phyloP scores from a whole-genome alignment of 345 rosid species.

The Acer saccharum region DNA sequence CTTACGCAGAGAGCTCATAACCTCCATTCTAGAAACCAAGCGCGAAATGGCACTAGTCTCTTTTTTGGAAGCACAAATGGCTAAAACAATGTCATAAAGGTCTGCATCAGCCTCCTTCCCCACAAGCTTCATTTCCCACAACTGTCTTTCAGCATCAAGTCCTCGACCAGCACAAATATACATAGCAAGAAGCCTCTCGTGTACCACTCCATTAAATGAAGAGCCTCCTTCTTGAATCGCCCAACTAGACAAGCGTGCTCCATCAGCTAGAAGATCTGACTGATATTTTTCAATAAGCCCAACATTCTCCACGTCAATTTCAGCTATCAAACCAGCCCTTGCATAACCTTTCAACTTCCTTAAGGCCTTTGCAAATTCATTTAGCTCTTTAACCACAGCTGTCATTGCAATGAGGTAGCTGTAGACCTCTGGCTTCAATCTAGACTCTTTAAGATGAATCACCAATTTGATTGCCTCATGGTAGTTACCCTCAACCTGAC shows the following conservation, averaged over 20 bases:
- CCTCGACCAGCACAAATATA: constrained; percentile 87
- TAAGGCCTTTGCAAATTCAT: constrained; percentile 68
- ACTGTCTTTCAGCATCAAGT: constrained; percentile 79
- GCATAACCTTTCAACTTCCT: constrained; percentile 70
- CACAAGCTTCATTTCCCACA: constrained; percentile 88
- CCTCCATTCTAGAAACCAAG: constrained; percentile 58
- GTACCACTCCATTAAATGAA: constrained; percentile 62
- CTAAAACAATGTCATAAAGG: constrained; percentile 80
- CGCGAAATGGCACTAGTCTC: constrained; percentile 58
- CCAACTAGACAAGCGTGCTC: constrained; percentile 66
- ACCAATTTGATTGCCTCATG: constrained; percentile 69
- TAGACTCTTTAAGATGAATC: constrained; percentile 60
- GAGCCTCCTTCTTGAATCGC: constrained; percentile 65
- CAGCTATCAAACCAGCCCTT: constrained; percentile 56
- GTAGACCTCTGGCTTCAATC: constrained; percentile 81
- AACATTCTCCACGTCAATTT: constrained; percentile 55
- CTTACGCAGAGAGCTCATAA: constrained; percentile 47
- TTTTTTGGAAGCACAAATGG: constrained; percentile 84
- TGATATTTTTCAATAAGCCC: constrained; percentile 67
- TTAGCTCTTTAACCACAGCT: constrained; percentile 90
- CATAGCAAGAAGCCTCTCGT: constrained; percentile 92
- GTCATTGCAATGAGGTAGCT: constrained; percentile 91
- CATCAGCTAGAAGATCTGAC: constrained; percentile 66
- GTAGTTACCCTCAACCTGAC: constrained; percentile 84
- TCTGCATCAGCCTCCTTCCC: constrained; percentile 85